Evolutionary conservation across 2,329 filamentous ascomycete genomes (phyloP), one percentile per base, ranked within the genome.

Genomic region (Calonectria multiphialidica): DNA sequence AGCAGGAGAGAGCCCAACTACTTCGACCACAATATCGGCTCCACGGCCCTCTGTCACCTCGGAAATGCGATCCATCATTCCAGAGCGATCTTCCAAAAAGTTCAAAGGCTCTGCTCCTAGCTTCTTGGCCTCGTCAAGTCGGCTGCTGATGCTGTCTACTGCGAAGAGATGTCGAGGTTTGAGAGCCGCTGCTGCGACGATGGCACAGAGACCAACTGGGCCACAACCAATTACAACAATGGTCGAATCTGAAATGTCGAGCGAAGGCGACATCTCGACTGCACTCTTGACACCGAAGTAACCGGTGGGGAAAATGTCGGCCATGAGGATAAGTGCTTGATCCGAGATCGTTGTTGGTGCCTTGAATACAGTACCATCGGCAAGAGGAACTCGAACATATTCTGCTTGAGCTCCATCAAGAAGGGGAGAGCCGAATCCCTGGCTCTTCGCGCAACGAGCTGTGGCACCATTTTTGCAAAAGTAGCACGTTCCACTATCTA

Each of bases 261-360:
- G 72, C n/a, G 70, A 75, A 21, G 79, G 76, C 44, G 93, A 87
- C 79, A 92, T 84, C 70, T 90, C 90, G 82, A 98, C 93, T 5
- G 92, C 96, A 79, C 95, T 97, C 70, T 89, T 88, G 5, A 94
- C 94, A 10, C 94, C 95, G 78, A 96, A 98, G 84, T 92, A 98
- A 9, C 96, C 94, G 0, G 93, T 95, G 1, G 95, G 95, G 83
- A 97, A 98, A 78, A 98, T 98, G 81, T 98, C 95, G 18, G 94
- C 95, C 95, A 98, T 98, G 37, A 98, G 88, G 9, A 97, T 91
- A 59, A 97, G 87, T 37, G 91, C 92, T 75, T 93, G 90, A 76
- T 96, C 93, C 25, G 93, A 90, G 70, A 97, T 93, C n/a, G 76
- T 79, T 10, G 89, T 90, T 2, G 90, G 83, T 0, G 95, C 93